phyloP scores from a whole-genome alignment of 352 stramenopile species.

The Globisporangium uncinulatum region DNA sequence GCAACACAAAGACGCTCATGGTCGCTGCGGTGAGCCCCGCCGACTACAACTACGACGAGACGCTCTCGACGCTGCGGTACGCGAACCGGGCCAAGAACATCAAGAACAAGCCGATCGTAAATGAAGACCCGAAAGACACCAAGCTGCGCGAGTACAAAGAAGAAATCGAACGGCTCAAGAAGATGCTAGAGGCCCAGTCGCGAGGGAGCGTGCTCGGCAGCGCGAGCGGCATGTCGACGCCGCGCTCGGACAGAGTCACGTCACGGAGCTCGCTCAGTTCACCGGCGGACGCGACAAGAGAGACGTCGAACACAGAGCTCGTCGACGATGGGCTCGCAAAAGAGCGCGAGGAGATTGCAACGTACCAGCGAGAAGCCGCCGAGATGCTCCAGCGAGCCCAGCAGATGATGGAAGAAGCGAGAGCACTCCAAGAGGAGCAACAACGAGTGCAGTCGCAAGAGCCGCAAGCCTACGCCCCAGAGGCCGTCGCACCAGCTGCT shows the following conservation, averaged over 20 bases:
- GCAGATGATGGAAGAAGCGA: conserved; percentile 73
- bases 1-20: conserved; percentile 96
- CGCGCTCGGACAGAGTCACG: neutral
- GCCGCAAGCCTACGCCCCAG: neutral
- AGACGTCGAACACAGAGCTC: neutral
- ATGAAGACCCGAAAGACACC: conserved; percentile 93
- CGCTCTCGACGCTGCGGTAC: conserved; percentile 94
- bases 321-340: conserved; percentile 20
- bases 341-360: conserved; percentile 61
- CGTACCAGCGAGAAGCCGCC: conserved; percentile 54
- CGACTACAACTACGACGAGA: conserved; percentile 95
- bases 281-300: conserved; percentile 2
- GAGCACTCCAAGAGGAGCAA: conserved; percentile 30
- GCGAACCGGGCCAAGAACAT: conserved; percentile 97
- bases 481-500: neutral
- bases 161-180: conserved; percentile 84
- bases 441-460: conserved; percentile 11
- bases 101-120: conserved; percentile 95
- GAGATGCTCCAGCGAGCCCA: conserved; percentile 67
- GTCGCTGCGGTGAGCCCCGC: conserved; percentile 93
- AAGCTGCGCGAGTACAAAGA: conserved; percentile 89
- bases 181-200: conserved; percentile 65
- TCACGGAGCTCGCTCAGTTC: conserved; percentile 6
- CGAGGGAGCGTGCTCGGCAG: conserved; percentile 21
- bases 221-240: conserved; percentile 35